These are phyloP conservation scores for Candida nanaspora DNA, from an alignment of 805 yeast species.

Conservation along the genomic window DNA sequence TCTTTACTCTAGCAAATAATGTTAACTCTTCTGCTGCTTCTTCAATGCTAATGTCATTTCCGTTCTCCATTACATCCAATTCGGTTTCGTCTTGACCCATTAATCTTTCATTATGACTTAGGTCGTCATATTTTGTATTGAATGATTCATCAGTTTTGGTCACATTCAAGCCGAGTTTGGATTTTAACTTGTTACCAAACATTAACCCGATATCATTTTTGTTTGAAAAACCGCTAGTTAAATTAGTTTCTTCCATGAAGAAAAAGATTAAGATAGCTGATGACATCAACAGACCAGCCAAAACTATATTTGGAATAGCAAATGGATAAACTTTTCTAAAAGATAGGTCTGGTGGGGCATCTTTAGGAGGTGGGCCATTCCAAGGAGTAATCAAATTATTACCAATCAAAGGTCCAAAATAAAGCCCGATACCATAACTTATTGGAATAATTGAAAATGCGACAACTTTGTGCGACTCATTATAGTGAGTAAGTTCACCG, in stretches of 20 bases:
- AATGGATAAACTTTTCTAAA: not conserved
- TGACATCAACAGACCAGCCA: not conserved
- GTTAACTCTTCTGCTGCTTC: not conserved
- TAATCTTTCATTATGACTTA: not conserved
- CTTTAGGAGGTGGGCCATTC: slow-evolving; percentile 1
- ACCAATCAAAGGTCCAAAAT: slow-evolving; percentile 2
- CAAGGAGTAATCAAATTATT: slow-evolving; percentile 2
- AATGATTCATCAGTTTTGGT: no score
- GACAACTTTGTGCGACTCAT: slow-evolving; percentile 1
- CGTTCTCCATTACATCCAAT: not conserved
- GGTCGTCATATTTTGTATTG: slow-evolving; percentile 1
- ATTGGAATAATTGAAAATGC: slow-evolving; percentile 1
- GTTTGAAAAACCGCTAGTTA: not conserved
- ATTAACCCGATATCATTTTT: no score
- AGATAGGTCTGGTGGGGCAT: not conserved
- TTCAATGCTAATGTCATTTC: not conserved
- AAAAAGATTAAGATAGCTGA: not conserved
- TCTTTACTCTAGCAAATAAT: not conserved
- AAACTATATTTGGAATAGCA: slow-evolving; percentile 1
- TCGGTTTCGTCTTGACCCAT: not conserved
- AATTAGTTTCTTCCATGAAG: slow-evolving; percentile 1
- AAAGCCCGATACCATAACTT: not conserved
- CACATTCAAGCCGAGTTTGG: no score
- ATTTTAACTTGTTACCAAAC: no score
- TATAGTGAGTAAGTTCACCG: not conserved